Evolutionary conservation across 225 moss, liverwort and hornwort species (phyloP).

Genomic region (Physcomitrellopsis africana): DNA sequence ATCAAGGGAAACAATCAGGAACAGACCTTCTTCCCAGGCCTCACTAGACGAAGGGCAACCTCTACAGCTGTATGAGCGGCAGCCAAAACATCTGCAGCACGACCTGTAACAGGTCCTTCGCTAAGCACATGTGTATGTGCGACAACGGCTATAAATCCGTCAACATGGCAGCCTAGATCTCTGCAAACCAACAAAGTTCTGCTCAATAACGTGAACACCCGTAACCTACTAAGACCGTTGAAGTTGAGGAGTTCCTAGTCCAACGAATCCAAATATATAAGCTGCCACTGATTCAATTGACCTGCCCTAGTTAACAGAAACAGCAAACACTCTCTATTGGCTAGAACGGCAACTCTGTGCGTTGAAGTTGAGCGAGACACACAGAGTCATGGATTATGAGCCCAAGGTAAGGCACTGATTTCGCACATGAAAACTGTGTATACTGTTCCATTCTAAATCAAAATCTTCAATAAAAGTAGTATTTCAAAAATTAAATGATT

Average conservation of each 20-base stretch:
- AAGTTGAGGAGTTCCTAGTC: no score
- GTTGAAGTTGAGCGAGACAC: no score
- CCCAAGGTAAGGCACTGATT: no score
- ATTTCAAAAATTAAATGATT: no score
- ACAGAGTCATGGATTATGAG: not conserved
- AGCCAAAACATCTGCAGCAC: constrained; percentile 93
- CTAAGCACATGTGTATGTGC: constrained; percentile 91
- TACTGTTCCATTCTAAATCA: no score
- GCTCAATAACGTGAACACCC: not conserved
- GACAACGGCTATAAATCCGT: constrained; percentile 96
- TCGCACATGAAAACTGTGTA: no score
- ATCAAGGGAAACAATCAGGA: constrained; percentile 2
- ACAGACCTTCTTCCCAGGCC: constrained; percentile 91
- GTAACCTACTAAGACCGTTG: not conserved
- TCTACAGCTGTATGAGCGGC: constrained; percentile 90
- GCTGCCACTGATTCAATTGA: not conserved
- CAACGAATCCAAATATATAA: no score
- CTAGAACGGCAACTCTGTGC: not conserved
- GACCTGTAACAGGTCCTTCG: constrained; percentile 88
- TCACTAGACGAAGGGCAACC: constrained; percentile 89
- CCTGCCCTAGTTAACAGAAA: not conserved
- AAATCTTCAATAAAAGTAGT: no score
- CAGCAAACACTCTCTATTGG: not conserved
- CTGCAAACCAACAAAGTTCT: constrained; percentile 42
- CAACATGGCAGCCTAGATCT: constrained; percentile 94